Percentiles rank a stretch among this genome's conserved stretches.
These are phyloP conservation scores for Pestalotiopsis sp. DNA, from an alignment of 2,329 filamentous ascomycete species.

Conservation along the genomic window DNA sequence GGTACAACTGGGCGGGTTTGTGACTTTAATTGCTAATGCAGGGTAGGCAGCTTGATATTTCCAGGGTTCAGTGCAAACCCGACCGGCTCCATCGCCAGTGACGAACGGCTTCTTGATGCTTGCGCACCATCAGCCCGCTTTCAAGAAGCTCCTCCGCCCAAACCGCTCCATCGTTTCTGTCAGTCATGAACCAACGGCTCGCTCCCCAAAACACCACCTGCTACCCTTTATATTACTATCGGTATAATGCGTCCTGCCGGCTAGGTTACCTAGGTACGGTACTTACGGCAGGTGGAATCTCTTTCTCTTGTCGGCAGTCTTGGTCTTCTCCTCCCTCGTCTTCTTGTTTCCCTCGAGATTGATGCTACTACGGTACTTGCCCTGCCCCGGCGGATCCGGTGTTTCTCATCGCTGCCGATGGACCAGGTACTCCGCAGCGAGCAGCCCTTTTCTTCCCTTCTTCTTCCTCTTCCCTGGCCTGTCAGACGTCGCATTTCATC, in stretches of 20 bases:
- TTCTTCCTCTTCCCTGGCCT: neutral
- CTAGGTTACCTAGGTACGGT: neutral
- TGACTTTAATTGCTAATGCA: neutral
- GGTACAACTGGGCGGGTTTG: neutral
- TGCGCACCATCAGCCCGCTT: neutral
- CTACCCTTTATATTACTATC: neutral
- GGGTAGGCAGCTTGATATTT: neutral
- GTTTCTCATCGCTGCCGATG: slow-evolving; percentile 5
- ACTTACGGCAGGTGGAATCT: neutral
- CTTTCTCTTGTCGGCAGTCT: neutral
- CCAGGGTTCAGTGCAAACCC: neutral
- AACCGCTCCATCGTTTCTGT: neutral
- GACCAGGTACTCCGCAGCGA: slow-evolving; percentile 10
- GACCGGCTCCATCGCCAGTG: neutral
- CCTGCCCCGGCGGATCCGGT: neutral
- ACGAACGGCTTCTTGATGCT: neutral
- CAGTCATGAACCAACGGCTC: neutral
- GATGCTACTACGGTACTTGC: neutral
- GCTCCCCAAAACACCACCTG: neutral
- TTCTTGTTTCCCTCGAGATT: too few relatives aligned
- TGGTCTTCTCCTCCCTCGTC: too few relatives aligned
- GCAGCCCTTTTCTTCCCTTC: neutral
- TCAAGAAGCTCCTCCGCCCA: neutral
- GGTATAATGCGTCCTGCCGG: neutral
- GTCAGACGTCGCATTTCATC: neutral